A percentile compares a stretch with the other conserved stretches of the same genome.
Evolutionary conservation across 345 rosid genomes (phyloP).

Genomic region (Eucalyptus regnans): DNA sequence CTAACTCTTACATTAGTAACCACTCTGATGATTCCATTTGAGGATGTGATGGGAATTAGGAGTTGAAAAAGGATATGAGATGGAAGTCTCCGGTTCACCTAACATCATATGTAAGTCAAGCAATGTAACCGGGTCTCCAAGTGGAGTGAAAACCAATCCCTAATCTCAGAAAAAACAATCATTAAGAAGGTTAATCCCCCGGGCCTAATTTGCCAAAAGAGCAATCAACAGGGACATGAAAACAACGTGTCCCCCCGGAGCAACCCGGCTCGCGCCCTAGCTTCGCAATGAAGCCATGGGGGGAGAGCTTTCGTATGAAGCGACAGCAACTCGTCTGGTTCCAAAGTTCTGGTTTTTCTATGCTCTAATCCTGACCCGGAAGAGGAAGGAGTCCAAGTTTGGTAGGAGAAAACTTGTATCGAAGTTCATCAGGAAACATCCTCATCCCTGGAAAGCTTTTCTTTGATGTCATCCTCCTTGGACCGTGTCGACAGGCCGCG

Average conservation of each 20-base stretch:
- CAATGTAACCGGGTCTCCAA: background rate
- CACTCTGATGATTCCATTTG: background rate
- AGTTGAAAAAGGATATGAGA: background rate
- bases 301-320: background rate
- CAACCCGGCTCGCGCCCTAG: background rate
- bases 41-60: background rate
- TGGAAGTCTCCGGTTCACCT: background rate
- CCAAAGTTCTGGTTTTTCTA: background rate
- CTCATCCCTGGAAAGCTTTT: background rate
- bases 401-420: background rate
- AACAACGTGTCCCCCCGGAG: background rate
- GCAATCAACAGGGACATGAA: slow-evolving; percentile 4
- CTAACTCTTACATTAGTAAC: background rate
- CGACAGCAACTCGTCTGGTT: background rate
- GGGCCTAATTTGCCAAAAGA: background rate
- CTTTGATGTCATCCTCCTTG: background rate
- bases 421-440: background rate
- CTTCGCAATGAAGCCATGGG: background rate
- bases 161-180: background rate
- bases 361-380: background rate
- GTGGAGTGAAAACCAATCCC: background rate
- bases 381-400: background rate
- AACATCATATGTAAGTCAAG: background rate
- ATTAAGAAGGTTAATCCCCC: slow-evolving; percentile 3
- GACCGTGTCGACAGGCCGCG: background rate